Percentiles rank a stretch among this genome's conserved stretches.
phyloP scores from a whole-genome alignment of 2,329 filamentous ascomycete genomes.

The Sclerotinia nivalis region DNA sequence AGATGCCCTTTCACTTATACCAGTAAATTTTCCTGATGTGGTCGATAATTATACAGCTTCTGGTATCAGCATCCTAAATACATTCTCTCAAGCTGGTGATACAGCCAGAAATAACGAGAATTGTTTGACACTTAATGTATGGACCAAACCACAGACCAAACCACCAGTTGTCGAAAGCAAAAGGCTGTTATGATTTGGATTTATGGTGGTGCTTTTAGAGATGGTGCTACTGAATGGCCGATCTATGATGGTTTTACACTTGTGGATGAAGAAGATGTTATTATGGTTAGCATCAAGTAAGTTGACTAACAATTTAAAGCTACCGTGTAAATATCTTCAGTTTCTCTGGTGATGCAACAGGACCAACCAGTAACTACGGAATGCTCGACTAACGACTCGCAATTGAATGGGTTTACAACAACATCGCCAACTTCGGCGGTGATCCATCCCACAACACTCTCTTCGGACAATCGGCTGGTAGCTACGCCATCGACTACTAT shows the following conservation, averaged over 20 bases:
- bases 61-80: constrained; percentile 25
- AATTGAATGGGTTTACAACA: constrained; percentile 59
- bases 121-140: constrained; percentile 45
- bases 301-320: constrained; percentile 39
- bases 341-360: constrained; percentile 55
- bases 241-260: constrained; percentile 49
- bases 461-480: constrained; percentile 47
- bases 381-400: constrained; percentile 60
- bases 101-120: constrained; percentile 38
- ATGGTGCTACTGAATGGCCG: constrained; percentile 44
- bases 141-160: constrained; percentile 40
- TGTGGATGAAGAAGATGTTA: constrained; percentile 46
- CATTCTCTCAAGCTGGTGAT: neutral
- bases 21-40: neutral
- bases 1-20: neutral
- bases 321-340: constrained; percentile 66
- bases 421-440: constrained; percentile 50
- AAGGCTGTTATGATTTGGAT: constrained; percentile 50
- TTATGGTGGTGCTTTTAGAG: constrained; percentile 46
- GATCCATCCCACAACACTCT: constrained; percentile 44
- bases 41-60: constrained; percentile 32
- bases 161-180: constrained; percentile 35
- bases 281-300: constrained; percentile 49
- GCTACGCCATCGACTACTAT: constrained; percentile 29
- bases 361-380: constrained; percentile 49